phyloP scores from a whole-genome alignment of 2,329 filamentous ascomycete species.

The Paecilomyces dactylethromorphus region DNA sequence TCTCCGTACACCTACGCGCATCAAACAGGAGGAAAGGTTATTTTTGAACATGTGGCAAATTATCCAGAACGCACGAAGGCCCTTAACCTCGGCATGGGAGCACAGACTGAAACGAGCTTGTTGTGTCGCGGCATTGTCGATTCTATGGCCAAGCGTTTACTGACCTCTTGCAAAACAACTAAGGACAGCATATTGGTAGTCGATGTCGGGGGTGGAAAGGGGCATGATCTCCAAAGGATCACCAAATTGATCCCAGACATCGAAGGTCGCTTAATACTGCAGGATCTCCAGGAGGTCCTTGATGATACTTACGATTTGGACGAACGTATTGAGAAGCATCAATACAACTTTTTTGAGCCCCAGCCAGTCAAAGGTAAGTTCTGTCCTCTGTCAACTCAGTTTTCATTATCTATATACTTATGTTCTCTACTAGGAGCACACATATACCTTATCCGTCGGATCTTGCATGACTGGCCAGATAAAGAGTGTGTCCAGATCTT shows the following conservation, averaged over 20 bases:
- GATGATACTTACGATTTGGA: conserved; percentile 2
- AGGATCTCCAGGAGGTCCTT: background rate
- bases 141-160: no score
- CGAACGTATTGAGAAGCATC: conserved; percentile 7
- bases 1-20: no score
- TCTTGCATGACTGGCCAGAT: conserved; percentile 7
- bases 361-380: conserved; percentile 8
- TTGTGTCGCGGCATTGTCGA: no score
- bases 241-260: background rate
- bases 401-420: background rate
- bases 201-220: conserved; percentile 13
- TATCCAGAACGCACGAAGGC: no score
- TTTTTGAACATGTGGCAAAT: no score
- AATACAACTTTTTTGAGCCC: conserved; percentile 10
- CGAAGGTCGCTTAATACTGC: background rate
- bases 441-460: conserved; percentile 17
- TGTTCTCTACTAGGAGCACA: conserved; percentile 4
- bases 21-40: no score
- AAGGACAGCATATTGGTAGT: conserved; percentile 3
- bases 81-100: no score
- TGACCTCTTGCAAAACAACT: no score
- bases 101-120: no score
- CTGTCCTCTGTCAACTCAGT: background rate
- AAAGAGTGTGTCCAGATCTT: conserved; percentile 12
- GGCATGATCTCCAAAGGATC: conserved; percentile 5